phyloP scores from a whole-genome alignment of 208 protist genomes.

The Leishmania braziliensis region DNA sequence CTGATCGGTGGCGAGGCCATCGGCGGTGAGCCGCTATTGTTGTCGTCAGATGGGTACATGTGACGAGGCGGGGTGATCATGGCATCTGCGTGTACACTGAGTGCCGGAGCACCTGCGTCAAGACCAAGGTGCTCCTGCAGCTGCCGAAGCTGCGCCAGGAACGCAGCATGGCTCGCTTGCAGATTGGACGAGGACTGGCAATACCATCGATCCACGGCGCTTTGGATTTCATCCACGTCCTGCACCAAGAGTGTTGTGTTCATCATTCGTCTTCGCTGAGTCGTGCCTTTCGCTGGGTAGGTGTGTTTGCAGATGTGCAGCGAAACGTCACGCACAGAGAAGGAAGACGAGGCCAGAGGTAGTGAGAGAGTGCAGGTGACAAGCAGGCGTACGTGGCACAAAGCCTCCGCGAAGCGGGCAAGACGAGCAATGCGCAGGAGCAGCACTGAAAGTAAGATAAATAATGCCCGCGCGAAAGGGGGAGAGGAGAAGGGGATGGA shows the following conservation, averaged over 20 bases:
- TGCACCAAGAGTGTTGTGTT: conserved; percentile 44
- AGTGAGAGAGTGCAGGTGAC: neutral
- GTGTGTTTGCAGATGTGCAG: neutral
- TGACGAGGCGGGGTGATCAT: conserved; percentile 58
- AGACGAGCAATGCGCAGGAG: neutral
- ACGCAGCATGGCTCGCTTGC: conserved; percentile 37
- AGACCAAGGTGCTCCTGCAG: conserved; percentile 47
- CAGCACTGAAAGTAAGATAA: neutral
- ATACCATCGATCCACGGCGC: conserved; percentile 63
- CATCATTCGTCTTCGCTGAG: conserved; percentile 14
- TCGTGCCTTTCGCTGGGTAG: neutral
- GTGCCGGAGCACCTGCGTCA: conserved; percentile 19
- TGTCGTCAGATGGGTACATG: conserved; percentile 36
- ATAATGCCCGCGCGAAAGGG: neutral
- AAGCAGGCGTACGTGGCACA: neutral
- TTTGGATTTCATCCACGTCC: conserved; percentile 78
- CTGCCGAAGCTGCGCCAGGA: conserved; percentile 56
- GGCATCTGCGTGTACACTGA: conserved; percentile 23
- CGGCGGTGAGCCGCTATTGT: conserved; percentile 46
- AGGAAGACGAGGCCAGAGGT: neutral
- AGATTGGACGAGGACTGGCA: conserved; percentile 46
- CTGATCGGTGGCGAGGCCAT: conserved; percentile 62
- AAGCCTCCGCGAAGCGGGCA: neutral
- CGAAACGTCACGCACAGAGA: neutral
- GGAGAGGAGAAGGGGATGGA: neutral